These are phyloP conservation scores for Phaffia australis DNA, from an alignment of 768 basidiomycete genomes.

Conservation along the genomic window DNA sequence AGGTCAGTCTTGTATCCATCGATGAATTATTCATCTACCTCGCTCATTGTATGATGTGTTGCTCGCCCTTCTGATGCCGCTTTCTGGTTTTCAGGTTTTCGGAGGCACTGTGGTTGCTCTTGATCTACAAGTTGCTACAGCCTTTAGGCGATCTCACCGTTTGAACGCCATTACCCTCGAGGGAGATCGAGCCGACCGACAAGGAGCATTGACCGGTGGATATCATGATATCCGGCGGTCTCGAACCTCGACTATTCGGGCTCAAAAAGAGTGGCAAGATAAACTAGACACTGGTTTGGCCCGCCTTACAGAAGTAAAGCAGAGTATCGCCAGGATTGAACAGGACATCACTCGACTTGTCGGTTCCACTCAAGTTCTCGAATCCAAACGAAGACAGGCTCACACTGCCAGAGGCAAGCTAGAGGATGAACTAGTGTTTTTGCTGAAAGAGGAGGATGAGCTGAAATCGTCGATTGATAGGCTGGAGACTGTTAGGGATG, in stretches of 20 bases:
- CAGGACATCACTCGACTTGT: constrained; percentile 70
- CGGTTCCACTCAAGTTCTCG: constrained; percentile 60
- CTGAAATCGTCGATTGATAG: constrained; percentile 50
- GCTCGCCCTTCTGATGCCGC: background rate
- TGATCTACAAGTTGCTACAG: constrained; percentile 80
- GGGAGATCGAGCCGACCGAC: constrained; percentile 93
- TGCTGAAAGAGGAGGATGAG: constrained; percentile 62
- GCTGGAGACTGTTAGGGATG: constrained; percentile 57
- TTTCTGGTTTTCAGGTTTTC: constrained; percentile 50
- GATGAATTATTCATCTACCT: background rate
- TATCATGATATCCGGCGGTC: constrained; percentile 87
- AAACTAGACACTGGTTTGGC: constrained; percentile 58
- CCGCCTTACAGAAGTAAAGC: constrained; percentile 62
- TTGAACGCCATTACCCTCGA: constrained; percentile 96
- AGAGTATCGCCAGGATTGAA: constrained; percentile 58
- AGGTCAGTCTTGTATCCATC: constrained; percentile 38
- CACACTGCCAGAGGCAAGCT: constrained; percentile 58
- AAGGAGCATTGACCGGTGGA: constrained; percentile 89
- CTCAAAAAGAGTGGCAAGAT: constrained; percentile 60
- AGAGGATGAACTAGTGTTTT: constrained; percentile 49
- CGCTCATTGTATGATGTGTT: background rate
- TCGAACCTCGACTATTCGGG: constrained; percentile 74
- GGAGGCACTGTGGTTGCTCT: constrained; percentile 93
- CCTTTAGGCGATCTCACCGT: constrained; percentile 85
- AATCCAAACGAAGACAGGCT: constrained; percentile 59